These are phyloP conservation scores for Xylaria cubensis DNA, from an alignment of 495 filamentous ascomycete species.

Conservation along the genomic window DNA sequence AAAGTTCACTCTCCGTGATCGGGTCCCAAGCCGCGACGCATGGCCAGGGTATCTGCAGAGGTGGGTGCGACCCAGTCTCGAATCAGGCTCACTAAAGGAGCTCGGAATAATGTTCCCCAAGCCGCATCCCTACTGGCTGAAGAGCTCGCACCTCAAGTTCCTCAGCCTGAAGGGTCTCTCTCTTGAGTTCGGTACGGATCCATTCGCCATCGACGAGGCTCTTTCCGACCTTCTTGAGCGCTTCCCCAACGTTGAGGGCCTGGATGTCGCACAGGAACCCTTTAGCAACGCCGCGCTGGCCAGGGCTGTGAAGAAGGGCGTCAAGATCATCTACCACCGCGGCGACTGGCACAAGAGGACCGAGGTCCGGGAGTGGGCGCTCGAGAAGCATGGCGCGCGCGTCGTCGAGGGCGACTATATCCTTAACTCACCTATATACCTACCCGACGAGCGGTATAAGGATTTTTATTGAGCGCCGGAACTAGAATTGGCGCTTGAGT, in stretches of 20 bases:
- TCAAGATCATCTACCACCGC: constrained; percentile 32
- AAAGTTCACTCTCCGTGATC: constrained; percentile 6
- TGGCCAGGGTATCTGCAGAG: constrained; percentile 14
- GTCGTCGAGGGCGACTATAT: constrained; percentile 21
- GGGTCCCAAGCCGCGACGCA: neutral
- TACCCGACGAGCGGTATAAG: neutral
- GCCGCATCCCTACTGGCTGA: constrained; percentile 29
- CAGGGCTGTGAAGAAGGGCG: constrained; percentile 29
- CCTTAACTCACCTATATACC: constrained; percentile 24
- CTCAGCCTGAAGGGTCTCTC: constrained; percentile 32
- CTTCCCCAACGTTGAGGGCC: constrained; percentile 35
- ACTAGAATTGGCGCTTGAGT: neutral
- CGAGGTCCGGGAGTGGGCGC: constrained; percentile 31
- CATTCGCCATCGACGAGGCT: constrained; percentile 13
- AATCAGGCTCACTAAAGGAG: constrained; percentile 35
- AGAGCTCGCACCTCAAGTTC: constrained; percentile 31
- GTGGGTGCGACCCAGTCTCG: constrained; percentile 33
- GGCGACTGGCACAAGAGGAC: neutral
- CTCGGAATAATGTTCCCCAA: constrained; percentile 29
- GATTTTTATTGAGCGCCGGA: neutral
- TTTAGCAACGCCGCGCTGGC: constrained; percentile 31
- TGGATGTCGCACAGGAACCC: constrained; percentile 32
- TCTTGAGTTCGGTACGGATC: neutral
- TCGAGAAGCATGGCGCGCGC: constrained; percentile 21
- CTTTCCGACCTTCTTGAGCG: constrained; percentile 26